Percentiles rank a stretch among this genome's conserved stretches.
Evolutionary conservation across 228 moss, liverwort and hornwort species (phyloP).

Genomic region (Sphagnum fallax): DNA sequence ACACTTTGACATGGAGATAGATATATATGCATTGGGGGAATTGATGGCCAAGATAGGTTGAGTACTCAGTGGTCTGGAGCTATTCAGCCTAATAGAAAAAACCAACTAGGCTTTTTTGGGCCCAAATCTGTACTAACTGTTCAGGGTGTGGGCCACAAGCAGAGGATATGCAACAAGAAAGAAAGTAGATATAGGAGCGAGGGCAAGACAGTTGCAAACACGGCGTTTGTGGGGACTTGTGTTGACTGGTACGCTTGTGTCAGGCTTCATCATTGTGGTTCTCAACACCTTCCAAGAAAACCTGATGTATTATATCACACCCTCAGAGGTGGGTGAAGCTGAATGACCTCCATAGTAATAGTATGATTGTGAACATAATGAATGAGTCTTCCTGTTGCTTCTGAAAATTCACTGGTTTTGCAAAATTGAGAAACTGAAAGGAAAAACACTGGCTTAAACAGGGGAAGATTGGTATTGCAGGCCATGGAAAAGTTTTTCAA

Average conservation of each 20-base stretch:
- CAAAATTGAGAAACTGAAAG: too few relatives aligned
- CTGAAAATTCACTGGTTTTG: too few relatives aligned
- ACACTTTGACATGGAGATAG: too few relatives aligned
- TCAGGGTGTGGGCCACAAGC: constrained; percentile 29
- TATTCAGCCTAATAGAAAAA: too few relatives aligned
- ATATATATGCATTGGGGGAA: too few relatives aligned
- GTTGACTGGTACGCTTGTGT: constrained; percentile 67
- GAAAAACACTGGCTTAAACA: too few relatives aligned
- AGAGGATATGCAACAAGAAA: constrained; percentile 60
- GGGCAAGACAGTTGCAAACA: constrained; percentile 83
- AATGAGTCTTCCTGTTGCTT: too few relatives aligned
- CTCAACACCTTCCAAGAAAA: constrained; percentile 96
- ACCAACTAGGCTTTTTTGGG: too few relatives aligned
- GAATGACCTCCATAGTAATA: background rate
- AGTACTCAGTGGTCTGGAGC: too few relatives aligned
- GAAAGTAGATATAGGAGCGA: constrained; percentile 68
- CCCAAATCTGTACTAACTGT: too few relatives aligned
- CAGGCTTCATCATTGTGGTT: constrained; percentile 81
- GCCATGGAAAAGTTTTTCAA: constrained; percentile 86
- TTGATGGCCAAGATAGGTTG: too few relatives aligned
- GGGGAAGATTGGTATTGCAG: constrained; percentile 15
- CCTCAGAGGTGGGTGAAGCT: constrained; percentile 61
- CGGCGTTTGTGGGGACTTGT: constrained; percentile 83
- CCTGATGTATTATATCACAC: constrained; percentile 87
- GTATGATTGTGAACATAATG: background rate